Percentiles rank a stretch among this genome's conserved stretches.
These are phyloP conservation scores for Nitzschia palea DNA, from an alignment of 108 stramenopile genomes.

Conservation along the genomic window DNA sequence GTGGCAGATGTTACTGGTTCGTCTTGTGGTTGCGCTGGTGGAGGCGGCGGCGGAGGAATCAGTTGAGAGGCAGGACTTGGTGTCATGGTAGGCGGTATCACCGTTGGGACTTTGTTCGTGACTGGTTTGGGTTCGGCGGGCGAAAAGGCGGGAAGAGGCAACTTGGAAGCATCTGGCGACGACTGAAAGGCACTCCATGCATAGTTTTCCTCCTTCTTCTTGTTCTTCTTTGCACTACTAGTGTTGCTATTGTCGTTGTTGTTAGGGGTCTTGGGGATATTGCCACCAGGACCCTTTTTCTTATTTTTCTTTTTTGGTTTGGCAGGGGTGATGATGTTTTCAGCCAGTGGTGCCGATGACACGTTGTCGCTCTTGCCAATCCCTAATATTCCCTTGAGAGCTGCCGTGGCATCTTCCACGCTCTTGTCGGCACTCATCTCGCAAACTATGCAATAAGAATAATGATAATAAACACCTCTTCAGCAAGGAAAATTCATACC, in stretches of 20 bases:
- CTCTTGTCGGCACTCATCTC: conserved; percentile 5
- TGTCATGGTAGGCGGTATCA: neutral
- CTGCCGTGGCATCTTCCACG: conserved; percentile 48
- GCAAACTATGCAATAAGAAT: too few relatives aligned
- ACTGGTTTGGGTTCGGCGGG: conserved; percentile 19
- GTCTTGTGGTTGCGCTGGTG: neutral
- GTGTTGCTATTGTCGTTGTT: conserved; percentile 1
- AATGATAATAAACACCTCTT: too few relatives aligned
- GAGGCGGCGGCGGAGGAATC: neutral
- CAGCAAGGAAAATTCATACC: too few relatives aligned
- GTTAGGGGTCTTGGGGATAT: conserved; percentile 4
- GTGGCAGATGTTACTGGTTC: conserved; percentile 16
- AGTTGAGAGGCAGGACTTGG: neutral
- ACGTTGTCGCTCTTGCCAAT: conserved; percentile 30
- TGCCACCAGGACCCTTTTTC: too few relatives aligned
- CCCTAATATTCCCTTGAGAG: conserved; percentile 51
- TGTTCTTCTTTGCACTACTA: neutral
- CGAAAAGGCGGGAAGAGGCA: conserved; percentile 65
- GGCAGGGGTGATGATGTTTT: neutral
- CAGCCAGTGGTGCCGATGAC: neutral
- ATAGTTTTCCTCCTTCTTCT: conserved; percentile 40
- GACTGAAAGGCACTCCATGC: conserved; percentile 88
- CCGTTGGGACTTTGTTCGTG: neutral
- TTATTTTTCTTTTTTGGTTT: neutral
- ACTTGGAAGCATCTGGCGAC: conserved; percentile 72